Conservation (phyloP, 2,329 filamentous ascomycete species). For the Penicillium nordicum region DNA sequence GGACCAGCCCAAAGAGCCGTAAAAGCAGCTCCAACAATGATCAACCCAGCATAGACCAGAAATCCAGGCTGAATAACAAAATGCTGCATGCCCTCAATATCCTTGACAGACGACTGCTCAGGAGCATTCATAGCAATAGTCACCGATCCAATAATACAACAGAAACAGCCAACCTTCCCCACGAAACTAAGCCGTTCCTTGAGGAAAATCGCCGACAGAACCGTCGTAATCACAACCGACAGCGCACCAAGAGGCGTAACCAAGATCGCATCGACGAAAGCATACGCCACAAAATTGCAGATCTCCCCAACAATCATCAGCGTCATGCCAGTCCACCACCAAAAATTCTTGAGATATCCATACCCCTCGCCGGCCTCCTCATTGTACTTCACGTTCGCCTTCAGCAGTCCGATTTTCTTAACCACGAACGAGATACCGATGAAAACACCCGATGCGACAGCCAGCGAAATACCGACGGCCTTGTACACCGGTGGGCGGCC, state of each 20-base stretch:
- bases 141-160: slow-evolving; percentile 88
- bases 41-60: slow-evolving; percentile 75
- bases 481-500: slow-evolving; percentile 66
- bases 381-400: slow-evolving; percentile 93
- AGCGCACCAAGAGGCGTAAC: slow-evolving; percentile 89
- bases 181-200: slow-evolving; percentile 95
- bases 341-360: slow-evolving; percentile 90
- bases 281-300: slow-evolving; percentile 96
- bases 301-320: slow-evolving; percentile 96
- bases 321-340: slow-evolving; percentile 94
- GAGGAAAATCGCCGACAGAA: slow-evolving; percentile 89
- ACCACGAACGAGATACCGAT: slow-evolving; percentile 94
- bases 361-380: slow-evolving; percentile 95
- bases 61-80: slow-evolving; percentile 87
- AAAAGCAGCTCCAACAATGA: slow-evolving; percentile 69
- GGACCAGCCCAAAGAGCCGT: slow-evolving; percentile 79
- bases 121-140: slow-evolving; percentile 95
- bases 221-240: slow-evolving; percentile 85
- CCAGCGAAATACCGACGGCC: slow-evolving; percentile 78
- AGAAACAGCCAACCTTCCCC: slow-evolving; percentile 91
- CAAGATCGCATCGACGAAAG: slow-evolving; percentile 92
- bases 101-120: slow-evolving; percentile 73
- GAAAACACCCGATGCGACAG: slow-evolving; percentile 82
- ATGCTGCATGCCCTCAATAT: slow-evolving; percentile 88
- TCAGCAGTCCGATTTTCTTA: slow-evolving; percentile 88